These are phyloP conservation scores for Fusarium sp. DNA, from an alignment of 2,329 filamentous ascomycete species.

Conservation along the genomic window DNA sequence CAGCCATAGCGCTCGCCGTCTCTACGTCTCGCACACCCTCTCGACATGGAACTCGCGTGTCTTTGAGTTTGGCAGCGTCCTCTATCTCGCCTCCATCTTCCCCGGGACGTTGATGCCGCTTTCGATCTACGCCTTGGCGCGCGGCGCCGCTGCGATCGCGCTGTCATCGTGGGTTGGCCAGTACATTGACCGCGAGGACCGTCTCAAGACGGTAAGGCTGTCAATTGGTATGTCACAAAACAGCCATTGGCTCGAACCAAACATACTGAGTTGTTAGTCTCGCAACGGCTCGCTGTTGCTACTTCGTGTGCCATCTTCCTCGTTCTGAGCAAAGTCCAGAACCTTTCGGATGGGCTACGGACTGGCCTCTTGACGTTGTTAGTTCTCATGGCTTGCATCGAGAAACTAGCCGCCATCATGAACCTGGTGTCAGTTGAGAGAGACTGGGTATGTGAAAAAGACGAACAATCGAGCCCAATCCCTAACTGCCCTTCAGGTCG, in stretches of 20 bases:
- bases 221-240: slow-evolving; percentile 56
- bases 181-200: slow-evolving; percentile 67
- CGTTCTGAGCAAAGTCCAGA: slow-evolving; percentile 24
- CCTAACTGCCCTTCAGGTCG: slow-evolving; percentile 38
- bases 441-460: slow-evolving; percentile 69
- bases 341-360: slow-evolving; percentile 14
- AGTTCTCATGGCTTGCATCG: slow-evolving; percentile 71
- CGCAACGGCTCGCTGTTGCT: slow-evolving; percentile 59
- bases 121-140: slow-evolving; percentile 75
- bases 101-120: slow-evolving; percentile 72
- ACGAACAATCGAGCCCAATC: background rate
- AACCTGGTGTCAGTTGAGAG: slow-evolving; percentile 78
- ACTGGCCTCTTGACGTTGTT: slow-evolving; percentile 49
- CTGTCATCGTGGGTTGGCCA: slow-evolving; percentile 69
- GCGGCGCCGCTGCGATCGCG: slow-evolving; percentile 67
- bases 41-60: slow-evolving; percentile 74
- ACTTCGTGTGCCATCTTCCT: slow-evolving; percentile 61
- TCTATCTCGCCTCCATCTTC: slow-evolving; percentile 68
- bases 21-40: slow-evolving; percentile 71
- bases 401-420: slow-evolving; percentile 74
- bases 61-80: slow-evolving; percentile 72
- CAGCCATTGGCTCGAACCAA: background rate
- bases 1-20: slow-evolving; percentile 42
- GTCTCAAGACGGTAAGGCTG: slow-evolving; percentile 61
- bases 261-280: slow-evolving; percentile 39